Evolutionary conservation across 2,329 filamentous ascomycete genomes (phyloP).

Genomic region (Aspergillus chevalieri): DNA sequence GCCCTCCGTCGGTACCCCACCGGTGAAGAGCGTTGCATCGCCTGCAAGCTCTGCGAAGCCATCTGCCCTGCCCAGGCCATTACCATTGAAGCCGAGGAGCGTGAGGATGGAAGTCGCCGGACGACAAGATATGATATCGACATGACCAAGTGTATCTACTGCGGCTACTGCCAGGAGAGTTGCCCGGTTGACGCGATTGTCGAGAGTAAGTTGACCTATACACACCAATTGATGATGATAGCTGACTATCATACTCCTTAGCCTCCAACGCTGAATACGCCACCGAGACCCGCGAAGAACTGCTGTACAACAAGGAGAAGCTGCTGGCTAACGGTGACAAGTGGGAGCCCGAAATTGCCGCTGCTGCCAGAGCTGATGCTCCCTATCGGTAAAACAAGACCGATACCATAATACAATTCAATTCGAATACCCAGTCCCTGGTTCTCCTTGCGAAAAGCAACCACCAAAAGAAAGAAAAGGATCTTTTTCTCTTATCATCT

Average conservation of each 20-base stretch:
- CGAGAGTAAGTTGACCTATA: slow-evolving; percentile 49
- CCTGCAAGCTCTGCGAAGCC: slow-evolving; percentile 98
- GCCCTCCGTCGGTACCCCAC: slow-evolving; percentile 93
- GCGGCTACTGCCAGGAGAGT: slow-evolving; percentile 97
- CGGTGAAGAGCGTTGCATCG: slow-evolving; percentile 97
- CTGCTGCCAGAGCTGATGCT: slow-evolving; percentile 83
- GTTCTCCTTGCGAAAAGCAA: background rate
- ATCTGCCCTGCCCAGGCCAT: slow-evolving; percentile 97
- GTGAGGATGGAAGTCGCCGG: slow-evolving; percentile 86
- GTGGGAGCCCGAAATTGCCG: slow-evolving; percentile 96
- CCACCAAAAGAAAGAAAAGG: slow-evolving; percentile 1
- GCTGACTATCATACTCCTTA: slow-evolving; percentile 20
- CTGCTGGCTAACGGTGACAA: slow-evolving; percentile 83
- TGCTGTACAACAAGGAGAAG: slow-evolving; percentile 98
- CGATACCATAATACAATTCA: slow-evolving; percentile 2
- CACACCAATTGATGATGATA: slow-evolving; percentile 12
- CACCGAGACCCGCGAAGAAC: slow-evolving; percentile 78
- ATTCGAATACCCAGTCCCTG: background rate
- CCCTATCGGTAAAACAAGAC: slow-evolving; percentile 73
- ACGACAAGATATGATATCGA: slow-evolving; percentile 98
- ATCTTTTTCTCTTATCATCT: slow-evolving; percentile 10
- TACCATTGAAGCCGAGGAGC: slow-evolving; percentile 98
- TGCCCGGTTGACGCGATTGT: slow-evolving; percentile 96
- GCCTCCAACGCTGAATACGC: slow-evolving; percentile 69
- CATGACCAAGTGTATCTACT: slow-evolving; percentile 99